phyloP scores from a whole-genome alignment of 192 early-diverging fungal genomes.

The Globomyces pollinis-pini region DNA sequence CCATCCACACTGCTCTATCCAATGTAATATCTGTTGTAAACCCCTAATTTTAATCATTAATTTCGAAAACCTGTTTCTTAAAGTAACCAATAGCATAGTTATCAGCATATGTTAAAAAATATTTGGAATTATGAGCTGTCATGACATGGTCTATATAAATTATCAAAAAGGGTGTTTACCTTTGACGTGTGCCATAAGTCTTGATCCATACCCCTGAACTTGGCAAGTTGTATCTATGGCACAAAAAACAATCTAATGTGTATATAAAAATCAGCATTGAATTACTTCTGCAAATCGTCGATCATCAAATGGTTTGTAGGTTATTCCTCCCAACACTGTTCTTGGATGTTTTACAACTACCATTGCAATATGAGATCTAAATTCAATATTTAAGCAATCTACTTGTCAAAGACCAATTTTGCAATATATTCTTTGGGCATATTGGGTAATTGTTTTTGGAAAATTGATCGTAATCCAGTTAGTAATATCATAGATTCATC shows the following conservation, averaged over 20 bases:
- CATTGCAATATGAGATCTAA: constrained; percentile 78
- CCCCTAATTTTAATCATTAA: constrained; percentile 50
- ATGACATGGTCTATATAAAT: constrained; percentile 90
- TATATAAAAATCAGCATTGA: too few relatives aligned
- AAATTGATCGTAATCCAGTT: constrained; percentile 91
- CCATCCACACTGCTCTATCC: constrained; percentile 89
- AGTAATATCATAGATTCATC: constrained; percentile 79
- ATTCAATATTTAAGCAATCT: constrained; percentile 6
- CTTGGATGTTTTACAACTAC: constrained; percentile 60
- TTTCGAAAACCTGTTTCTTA: constrained; percentile 78
- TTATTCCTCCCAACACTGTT: constrained; percentile 89
- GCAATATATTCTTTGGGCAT: constrained; percentile 99
- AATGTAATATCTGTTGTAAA: constrained; percentile 96
- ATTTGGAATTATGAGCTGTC: constrained; percentile 58
- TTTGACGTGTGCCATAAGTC: constrained; percentile 92
- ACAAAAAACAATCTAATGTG: constrained; percentile 99
- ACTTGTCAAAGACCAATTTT: constrained; percentile 87
- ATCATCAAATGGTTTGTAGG: constrained; percentile 82
- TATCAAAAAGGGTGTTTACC: too few relatives aligned
- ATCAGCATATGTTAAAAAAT: constrained; percentile 98
- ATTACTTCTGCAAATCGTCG: constrained; percentile 92
- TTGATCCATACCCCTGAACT: constrained; percentile 96
- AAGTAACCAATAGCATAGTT: constrained; percentile 99
- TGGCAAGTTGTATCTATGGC: constrained; percentile 86
- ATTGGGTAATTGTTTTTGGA: constrained; percentile 94